Conservation (phyloP, 345 rosid genomes). For the Noccaea bulbosa region DNA sequence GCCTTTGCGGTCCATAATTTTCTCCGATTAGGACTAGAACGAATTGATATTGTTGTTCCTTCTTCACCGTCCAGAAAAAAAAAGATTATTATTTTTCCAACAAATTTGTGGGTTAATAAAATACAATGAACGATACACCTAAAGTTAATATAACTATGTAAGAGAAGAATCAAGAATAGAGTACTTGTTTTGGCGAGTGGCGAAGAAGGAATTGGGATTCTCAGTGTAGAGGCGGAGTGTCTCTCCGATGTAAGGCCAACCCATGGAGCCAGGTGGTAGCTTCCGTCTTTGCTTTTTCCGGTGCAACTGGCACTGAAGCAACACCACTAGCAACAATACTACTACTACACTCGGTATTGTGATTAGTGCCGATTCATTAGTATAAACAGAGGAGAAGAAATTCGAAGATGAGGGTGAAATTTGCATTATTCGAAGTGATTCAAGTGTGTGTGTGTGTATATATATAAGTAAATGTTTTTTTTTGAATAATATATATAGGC, state of each 20-base stretch:
- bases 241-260: slow-evolving; percentile 95
- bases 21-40: neutral
- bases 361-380: slow-evolving; percentile 28
- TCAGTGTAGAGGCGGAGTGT: slow-evolving; percentile 84
- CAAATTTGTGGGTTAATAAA: neutral
- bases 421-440: slow-evolving; percentile 46
- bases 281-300: slow-evolving; percentile 45
- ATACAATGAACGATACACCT: neutral
- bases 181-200: slow-evolving; percentile 75
- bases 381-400: slow-evolving; percentile 19
- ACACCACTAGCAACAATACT: slow-evolving; percentile 30
- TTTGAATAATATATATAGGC: neutral
- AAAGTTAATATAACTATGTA: slow-evolving; percentile 3
- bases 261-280: slow-evolving; percentile 94
- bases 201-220: slow-evolving; percentile 83
- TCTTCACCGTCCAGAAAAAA: neutral
- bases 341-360: slow-evolving; percentile 33
- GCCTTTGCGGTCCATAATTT: neutral
- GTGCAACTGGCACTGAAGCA: slow-evolving; percentile 51
- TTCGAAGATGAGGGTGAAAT: slow-evolving; percentile 14
- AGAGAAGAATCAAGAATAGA: neutral
- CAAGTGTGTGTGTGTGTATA: neutral
- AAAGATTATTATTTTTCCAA: neutral
- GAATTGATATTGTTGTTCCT: neutral
- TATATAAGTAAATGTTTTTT: too few relatives aligned